Percentiles rank a stretch among this genome's conserved stretches.
These are phyloP conservation scores for Chalciporus piperatus DNA, from an alignment of 768 basidiomycete species.

Conservation along the genomic window DNA sequence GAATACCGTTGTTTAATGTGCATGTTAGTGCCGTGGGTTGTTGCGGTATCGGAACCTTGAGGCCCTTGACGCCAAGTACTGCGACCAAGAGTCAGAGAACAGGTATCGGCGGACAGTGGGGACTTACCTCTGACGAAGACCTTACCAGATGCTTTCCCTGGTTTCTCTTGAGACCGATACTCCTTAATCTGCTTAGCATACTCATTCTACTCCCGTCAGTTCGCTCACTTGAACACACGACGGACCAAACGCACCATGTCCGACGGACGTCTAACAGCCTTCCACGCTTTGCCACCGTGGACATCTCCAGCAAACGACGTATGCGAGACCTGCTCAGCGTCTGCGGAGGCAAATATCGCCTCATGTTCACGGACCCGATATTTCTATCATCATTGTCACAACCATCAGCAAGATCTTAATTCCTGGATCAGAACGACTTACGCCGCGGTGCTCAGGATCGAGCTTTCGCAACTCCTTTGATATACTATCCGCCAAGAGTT, in stretches of 20 bases:
- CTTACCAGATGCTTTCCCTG: slow-evolving; percentile 83
- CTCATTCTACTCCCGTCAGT: slow-evolving; percentile 66
- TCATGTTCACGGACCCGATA: slow-evolving; percentile 82
- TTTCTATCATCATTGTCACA: slow-evolving; percentile 42
- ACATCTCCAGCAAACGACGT: slow-evolving; percentile 76
- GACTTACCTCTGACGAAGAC: slow-evolving; percentile 87
- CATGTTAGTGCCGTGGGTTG: slow-evolving; percentile 74
- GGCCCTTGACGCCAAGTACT: slow-evolving; percentile 76
- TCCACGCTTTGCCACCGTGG: slow-evolving; percentile 80
- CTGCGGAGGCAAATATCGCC: slow-evolving; percentile 80
- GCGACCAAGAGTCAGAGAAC: slow-evolving; percentile 1
- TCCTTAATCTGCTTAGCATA: slow-evolving; percentile 88
- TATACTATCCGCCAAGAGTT: slow-evolving; percentile 65
- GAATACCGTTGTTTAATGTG: slow-evolving; percentile 94
- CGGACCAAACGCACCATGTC: slow-evolving; percentile 71
- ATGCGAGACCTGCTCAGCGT: slow-evolving; percentile 68
- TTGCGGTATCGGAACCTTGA: slow-evolving; percentile 77
- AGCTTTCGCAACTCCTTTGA: slow-evolving; percentile 67
- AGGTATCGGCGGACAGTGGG: not conserved
- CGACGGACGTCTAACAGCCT: slow-evolving; percentile 81
- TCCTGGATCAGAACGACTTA: slow-evolving; percentile 8
- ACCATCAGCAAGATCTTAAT: slow-evolving; percentile 5
- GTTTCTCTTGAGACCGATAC: slow-evolving; percentile 70
- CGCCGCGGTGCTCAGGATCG: slow-evolving; percentile 36
- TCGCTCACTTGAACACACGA: not conserved